A percentile compares a stretch with the other conserved stretches of the same genome.
These are phyloP conservation scores for Podospora fimiseda DNA, from an alignment of 495 filamentous ascomycete genomes.

Conservation along the genomic window DNA sequence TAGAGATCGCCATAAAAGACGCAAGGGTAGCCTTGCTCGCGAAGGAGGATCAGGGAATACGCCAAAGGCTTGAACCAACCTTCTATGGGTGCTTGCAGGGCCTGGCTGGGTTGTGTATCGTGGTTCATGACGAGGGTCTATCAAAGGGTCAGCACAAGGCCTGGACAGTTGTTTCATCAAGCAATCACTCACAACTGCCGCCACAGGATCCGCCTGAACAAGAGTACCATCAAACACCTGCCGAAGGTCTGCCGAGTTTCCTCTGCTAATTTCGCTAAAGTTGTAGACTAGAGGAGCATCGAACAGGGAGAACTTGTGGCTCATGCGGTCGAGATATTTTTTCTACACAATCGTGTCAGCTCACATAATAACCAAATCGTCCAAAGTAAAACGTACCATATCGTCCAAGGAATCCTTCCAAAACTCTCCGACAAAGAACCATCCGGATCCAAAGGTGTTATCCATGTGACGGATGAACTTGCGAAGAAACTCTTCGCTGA, in stretches of 20 bases:
- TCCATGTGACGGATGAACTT: conserved; percentile 53
- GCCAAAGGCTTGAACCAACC: conserved; percentile 54
- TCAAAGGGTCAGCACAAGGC: not conserved
- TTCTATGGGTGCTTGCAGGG: conserved; percentile 49
- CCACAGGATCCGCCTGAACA: conserved; percentile 48
- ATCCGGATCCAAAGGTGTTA: conserved; percentile 42
- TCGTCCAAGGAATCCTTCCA: conserved; percentile 53
- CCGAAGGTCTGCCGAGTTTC: conserved; percentile 50
- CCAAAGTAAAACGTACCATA: conserved; percentile 28
- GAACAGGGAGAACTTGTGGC: conserved; percentile 54
- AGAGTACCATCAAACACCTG: conserved; percentile 56
- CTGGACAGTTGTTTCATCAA: not conserved
- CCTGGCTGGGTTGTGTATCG: conserved; percentile 55
- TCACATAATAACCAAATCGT: not conserved
- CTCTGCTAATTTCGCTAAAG: conserved; percentile 51
- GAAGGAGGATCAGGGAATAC: conserved; percentile 61
- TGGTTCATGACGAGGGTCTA: conserved; percentile 49
- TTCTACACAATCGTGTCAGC: conserved; percentile 4
- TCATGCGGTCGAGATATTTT: conserved; percentile 52
- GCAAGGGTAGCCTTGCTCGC: conserved; percentile 59
- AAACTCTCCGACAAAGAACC: conserved; percentile 66
- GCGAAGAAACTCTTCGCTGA: conserved; percentile 56
- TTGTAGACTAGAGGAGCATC: conserved; percentile 63
- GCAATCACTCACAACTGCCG: conserved; percentile 59
- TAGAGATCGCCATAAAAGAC: conserved; percentile 72